Base-by-base conservation (phyloP, 176 grass and related monocot species). In the Dactylis glomerata region DNA sequence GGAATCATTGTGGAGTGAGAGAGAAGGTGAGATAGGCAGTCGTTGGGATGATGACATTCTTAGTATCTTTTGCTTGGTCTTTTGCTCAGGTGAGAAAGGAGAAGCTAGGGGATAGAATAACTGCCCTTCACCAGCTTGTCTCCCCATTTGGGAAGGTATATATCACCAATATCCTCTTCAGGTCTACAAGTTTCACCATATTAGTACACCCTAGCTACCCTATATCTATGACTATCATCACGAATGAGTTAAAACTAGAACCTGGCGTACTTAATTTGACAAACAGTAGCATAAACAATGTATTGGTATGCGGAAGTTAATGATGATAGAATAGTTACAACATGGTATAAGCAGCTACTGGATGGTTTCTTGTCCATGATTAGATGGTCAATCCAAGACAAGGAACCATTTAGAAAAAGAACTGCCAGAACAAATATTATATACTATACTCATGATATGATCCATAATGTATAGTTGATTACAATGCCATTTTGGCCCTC, bases 101-200 rank as follows among this genome's bases (percentile, higher is more conserved):
- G 89, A 98, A 95, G 88, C 85, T 98, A 81, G 96, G 96, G 63
- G 96, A 98, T 89, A 93, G 96, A 90, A 93, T 98, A 85, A 95
- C 96, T 80, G 93, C 96, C 27, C 91, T 98, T 75, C 96, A 98
- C 76, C 96, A 98, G 91, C 80, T 98, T 77, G 96, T 98, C 87
- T 95, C 91, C 63, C 96, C 96, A 73, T 98, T 98, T 87, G 96
- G 93, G 58, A 98, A 98, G 96, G 96, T 98, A 95, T 77, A 52
- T 74, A 58, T 33, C 6, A 38, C 24, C 37, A 5, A 85, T 52
- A 68, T 42, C 42, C 12, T 70, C 22, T 44, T 27, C 22, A n/a
- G 15, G 34, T 23, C 78, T 49, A 15, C 19, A 65, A 33, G 58
- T 47, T 80, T 80, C 77, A 80, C 58, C 38, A 1, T 83, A 72